Percentiles rank a stretch among this genome's conserved stretches.
phyloP scores from a whole-genome alignment of 306 rosid species.

The Trifolium dubium region DNA sequence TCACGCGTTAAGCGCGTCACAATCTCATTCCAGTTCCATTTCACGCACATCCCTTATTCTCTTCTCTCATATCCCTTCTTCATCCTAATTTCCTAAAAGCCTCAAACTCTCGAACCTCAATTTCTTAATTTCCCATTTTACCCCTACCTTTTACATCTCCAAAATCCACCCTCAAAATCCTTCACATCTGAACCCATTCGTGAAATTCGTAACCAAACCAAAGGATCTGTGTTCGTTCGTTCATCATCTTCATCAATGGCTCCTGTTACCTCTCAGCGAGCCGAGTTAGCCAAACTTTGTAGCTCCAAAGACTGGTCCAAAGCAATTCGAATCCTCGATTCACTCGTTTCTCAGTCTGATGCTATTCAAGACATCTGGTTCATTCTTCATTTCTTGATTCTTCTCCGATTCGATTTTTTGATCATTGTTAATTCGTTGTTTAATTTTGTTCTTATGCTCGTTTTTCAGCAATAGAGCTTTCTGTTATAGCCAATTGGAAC shows the following conservation, averaged over 20 bases:
- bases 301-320: slow-evolving; percentile 91
- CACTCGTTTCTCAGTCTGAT: slow-evolving; percentile 64
- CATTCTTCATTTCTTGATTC: slow-evolving; percentile 28
- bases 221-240: slow-evolving; percentile 47
- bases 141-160: slow-evolving; percentile 28
- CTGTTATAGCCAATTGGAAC: slow-evolving; percentile 91
- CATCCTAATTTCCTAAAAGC: slow-evolving; percentile 23
- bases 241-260: slow-evolving; percentile 56
- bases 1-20: slow-evolving; percentile 27
- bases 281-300: slow-evolving; percentile 78
- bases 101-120: slow-evolving; percentile 4
- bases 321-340: slow-evolving; percentile 90
- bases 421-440: slow-evolving; percentile 14
- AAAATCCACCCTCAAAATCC: not conserved
- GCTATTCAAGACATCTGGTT: slow-evolving; percentile 87
- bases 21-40: not conserved
- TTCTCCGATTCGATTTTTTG: slow-evolving; percentile 23
- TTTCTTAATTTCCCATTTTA: slow-evolving; percentile 27
- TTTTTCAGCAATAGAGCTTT: slow-evolving; percentile 86
- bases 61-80: not conserved
- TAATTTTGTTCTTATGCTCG: slow-evolving; percentile 37
- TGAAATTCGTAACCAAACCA: slow-evolving; percentile 36
- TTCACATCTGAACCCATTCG: slow-evolving; percentile 34
- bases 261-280: slow-evolving; percentile 65
- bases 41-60: not conserved